Evolutionary conservation across 1,284 basidiomycete species (phyloP).

Genomic region (Cryptococcus sp.): DNA sequence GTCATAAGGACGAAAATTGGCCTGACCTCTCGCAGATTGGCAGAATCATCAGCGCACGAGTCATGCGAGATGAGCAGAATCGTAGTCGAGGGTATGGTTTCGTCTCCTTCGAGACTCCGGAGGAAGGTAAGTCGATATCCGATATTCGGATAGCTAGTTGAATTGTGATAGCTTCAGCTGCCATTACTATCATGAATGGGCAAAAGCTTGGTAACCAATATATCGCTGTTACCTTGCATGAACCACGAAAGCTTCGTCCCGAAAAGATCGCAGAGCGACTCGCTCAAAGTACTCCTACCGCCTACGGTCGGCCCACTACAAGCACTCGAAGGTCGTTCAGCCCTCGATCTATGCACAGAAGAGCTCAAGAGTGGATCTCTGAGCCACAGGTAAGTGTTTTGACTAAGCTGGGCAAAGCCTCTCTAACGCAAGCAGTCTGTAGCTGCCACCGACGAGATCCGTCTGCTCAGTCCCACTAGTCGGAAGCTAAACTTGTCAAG

Average conservation of each 20-base stretch:
- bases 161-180: conserved; percentile 14
- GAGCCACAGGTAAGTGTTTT: too few species aligned
- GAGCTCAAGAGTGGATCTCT: too few species aligned
- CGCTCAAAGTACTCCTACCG: conserved; percentile 1
- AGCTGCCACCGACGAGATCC: conserved; percentile 19
- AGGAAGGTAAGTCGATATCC: conserved; percentile 59
- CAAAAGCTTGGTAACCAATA: conserved; percentile 19
- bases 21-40: conserved; percentile 57
- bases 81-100: conserved; percentile 92
- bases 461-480: conserved; percentile 14
- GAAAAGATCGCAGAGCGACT: conserved; percentile 29
- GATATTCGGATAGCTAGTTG: neutral
- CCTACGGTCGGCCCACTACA: conserved; percentile 1
- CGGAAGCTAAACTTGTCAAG: conserved; percentile 13
- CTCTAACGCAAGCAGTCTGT: conserved; percentile 1
- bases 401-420: too few species aligned
- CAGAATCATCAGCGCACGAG: conserved; percentile 81
- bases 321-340: neutral
- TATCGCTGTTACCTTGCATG: conserved; percentile 29
- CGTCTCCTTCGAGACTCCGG: conserved; percentile 77
- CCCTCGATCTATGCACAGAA: neutral
- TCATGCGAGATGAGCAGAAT: conserved; percentile 83
- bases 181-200: conserved; percentile 26
- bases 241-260: conserved; percentile 29
- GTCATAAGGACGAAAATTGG: conserved; percentile 11